phyloP scores from a whole-genome alignment of 805 yeast species.

The Ogataea minuta region DNA sequence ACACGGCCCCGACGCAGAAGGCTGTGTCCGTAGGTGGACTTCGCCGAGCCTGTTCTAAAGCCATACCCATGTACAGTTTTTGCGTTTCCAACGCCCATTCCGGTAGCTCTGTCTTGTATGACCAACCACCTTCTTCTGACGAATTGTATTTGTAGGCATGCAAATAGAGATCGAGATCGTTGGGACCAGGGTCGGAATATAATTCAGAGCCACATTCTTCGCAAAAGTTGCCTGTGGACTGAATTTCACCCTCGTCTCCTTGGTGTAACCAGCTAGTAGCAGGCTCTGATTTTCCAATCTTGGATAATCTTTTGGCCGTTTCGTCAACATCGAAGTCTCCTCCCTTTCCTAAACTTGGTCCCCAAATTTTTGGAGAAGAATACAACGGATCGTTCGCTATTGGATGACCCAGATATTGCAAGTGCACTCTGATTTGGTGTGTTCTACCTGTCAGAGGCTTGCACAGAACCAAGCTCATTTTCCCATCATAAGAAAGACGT shows the following conservation, averaged over 20 bases:
- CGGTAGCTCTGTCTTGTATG: slow-evolving; percentile 72
- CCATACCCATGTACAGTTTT: slow-evolving; percentile 64
- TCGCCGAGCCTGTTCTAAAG: slow-evolving; percentile 73
- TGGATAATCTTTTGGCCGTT: slow-evolving; percentile 50
- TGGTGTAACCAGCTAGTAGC: slow-evolving; percentile 70
- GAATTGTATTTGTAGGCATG: slow-evolving; percentile 85
- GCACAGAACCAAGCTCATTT: slow-evolving; percentile 71
- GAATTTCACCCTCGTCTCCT: slow-evolving; percentile 58
- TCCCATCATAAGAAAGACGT: slow-evolving; percentile 65
- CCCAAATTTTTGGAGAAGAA: slow-evolving; percentile 81
- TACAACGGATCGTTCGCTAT: slow-evolving; percentile 92
- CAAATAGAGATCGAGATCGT: slow-evolving; percentile 83
- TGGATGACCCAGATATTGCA: slow-evolving; percentile 85
- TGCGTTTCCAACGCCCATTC: slow-evolving; percentile 74
- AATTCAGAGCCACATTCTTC: slow-evolving; percentile 64
- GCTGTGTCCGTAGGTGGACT: slow-evolving; percentile 84
- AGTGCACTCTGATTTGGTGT: slow-evolving; percentile 91
- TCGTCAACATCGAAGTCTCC: slow-evolving; percentile 45
- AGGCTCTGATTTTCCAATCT: slow-evolving; percentile 66
- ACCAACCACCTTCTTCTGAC: slow-evolving; percentile 49
- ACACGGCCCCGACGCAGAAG: slow-evolving; percentile 89
- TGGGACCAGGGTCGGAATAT: slow-evolving; percentile 85
- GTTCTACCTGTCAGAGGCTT: slow-evolving; percentile 90
- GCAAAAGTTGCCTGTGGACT: slow-evolving; percentile 55
- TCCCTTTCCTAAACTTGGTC: slow-evolving; percentile 62